Evolutionary conservation across 352 stramenopile genomes (phyloP).

Genomic region (Elongisporangium prolatum): DNA sequence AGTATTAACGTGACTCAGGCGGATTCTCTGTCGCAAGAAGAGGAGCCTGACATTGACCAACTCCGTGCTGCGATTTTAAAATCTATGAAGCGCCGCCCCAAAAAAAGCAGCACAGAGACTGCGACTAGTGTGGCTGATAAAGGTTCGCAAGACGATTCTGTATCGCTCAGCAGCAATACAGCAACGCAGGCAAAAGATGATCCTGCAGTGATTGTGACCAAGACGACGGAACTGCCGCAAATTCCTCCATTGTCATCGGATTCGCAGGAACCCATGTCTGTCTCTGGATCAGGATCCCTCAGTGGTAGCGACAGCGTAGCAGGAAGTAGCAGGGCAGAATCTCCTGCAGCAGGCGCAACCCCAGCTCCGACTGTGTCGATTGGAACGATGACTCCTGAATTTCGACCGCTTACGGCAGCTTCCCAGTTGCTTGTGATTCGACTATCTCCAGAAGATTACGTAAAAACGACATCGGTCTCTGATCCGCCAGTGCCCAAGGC

Average conservation of each 20-base stretch:
- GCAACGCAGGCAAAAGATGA: not conserved
- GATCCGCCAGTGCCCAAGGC: not conserved
- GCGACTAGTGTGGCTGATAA: not conserved
- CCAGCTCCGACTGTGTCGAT: not conserved
- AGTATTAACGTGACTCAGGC: not conserved
- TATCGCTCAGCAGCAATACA: not conserved
- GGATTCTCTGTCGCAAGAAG: not conserved
- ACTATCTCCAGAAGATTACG: slow-evolving; percentile 47
- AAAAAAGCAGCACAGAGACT: not conserved
- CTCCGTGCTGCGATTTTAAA: slow-evolving; percentile 40
- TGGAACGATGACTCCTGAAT: slow-evolving; percentile 17
- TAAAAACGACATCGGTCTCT: slow-evolving; percentile 11
- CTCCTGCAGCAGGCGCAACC: not conserved
- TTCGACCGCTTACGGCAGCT: slow-evolving; percentile 57
- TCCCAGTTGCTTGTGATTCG: slow-evolving; percentile 69
- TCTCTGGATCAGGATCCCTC: not conserved
- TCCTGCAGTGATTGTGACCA: not conserved
- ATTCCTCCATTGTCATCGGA: not conserved
- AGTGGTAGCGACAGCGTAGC: not conserved
- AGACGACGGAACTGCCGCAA: not conserved
- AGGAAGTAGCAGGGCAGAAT: not conserved
- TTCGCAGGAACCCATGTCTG: not conserved
- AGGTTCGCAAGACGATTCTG: not conserved
- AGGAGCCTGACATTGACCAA: slow-evolving; percentile 25
- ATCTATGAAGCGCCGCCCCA: slow-evolving; percentile 21